Evolutionary conservation across 768 basidiomycete genomes (phyloP), one percentile per base, ranked within the genome.

Genomic region (Brasilioporus rufonigricans): DNA sequence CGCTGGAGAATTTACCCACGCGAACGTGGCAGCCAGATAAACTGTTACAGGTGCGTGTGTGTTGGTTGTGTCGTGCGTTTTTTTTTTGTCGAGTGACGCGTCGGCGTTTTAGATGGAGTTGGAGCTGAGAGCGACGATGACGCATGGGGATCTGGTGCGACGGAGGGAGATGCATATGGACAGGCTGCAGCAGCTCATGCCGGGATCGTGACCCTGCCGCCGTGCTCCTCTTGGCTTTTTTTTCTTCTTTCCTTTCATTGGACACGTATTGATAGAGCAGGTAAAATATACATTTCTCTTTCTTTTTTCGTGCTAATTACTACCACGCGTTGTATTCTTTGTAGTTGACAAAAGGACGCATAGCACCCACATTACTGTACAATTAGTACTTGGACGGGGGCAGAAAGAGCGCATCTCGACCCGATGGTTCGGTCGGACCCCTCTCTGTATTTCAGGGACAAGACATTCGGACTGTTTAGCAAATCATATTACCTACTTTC

Each of bases 21-120:
- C 78, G 93, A 55, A 87, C 95, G 82, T 98, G 95, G 91, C 85
- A 93, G 58, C 86, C 92, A 0, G 94, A 96, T 67, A 89, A 86
- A 67, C 75, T 99, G 2, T 76, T 98, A 33, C 90, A 91, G 80
- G 96, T 96, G 56, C 24, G 53, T 48, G 1, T 36, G 13, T 10
- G 8, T 5, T 27, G 3, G 18, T 36, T 6, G 7, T 36, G 18
- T n/a, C 4, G 36, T 1, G 13, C 12, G 16, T 38, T 33, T 35
- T 16, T 21, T 19, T 19, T 19, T 12, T 39, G n/a, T 36, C 16
- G 27, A 24, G 10, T 32, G 23, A 39, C 21, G 13, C 24, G 9
- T 9, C 13, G 12, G 18, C 1, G 14, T 14, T 5, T 4, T 58
- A 87, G 85, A 63, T 79, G 39, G 86, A 87, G 61, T 66, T 68